Base-by-base conservation (phyloP, 1,284 basidiomycete genomes). In the Irpex lacteus region DNA sequence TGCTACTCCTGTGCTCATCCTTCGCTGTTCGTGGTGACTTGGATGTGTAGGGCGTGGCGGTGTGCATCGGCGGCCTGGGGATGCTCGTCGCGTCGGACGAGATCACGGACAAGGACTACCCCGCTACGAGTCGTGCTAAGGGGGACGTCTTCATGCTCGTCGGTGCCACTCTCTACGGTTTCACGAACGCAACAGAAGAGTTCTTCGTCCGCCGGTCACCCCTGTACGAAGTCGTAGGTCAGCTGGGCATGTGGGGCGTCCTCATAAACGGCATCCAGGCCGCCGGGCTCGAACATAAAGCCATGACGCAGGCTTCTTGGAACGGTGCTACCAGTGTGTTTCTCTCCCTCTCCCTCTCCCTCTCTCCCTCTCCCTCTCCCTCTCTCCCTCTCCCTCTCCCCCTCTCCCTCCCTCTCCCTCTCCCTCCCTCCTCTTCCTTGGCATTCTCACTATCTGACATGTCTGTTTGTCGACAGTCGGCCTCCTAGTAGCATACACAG, bases 121-220 rank as follows among this genome's bases (percentile, higher is more conserved):
- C 82, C n/a, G 87, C 92, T 5, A 69, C 85, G 7, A 80, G 77
- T 70, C 83, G 83, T 71, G 89, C 85, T 55, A 90, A 91, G 73
- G 92, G 94, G n/a, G 92, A 95, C 72, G 85, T 83, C 34, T 92
- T 94, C 74, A 95, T 95, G 91, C 84, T 95, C 65, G 82, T 90
- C 60, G 93, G 91, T 32, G 91, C 93, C 2, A 90, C 91, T 0
- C 79, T 95, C 26, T 95, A 95, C 68, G 94, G 93, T 54, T 87
- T 95, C 73, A 91, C 91, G 11, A 95, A 95, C 70, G 91, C 92
- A 34, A 91, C 92, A 0, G 93, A 95, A 73, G 92, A 95, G 72
- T 91, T 90, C 74, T 87, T 95, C 67, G 94, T 95, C 18, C 84
- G 94, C 64, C 85, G 79, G 66, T 81, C 87, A 8, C 94, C 93